Conservation (phyloP, 345 rosid species). For the Pistacia atlantica region DNA sequence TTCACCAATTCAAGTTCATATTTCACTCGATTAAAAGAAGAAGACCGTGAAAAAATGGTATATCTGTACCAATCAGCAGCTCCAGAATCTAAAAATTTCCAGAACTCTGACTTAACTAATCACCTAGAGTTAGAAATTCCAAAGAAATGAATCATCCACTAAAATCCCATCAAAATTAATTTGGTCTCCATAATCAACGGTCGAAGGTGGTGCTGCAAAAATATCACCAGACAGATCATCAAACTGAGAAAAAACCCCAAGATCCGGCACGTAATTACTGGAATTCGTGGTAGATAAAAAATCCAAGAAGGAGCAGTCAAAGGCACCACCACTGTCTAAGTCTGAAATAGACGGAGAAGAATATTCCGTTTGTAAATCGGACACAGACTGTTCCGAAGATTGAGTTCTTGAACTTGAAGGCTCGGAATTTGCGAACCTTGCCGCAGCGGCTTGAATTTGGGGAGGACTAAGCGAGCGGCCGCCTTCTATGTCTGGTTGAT, state of each 20-base stretch:
- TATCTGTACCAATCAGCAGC: not conserved
- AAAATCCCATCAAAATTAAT: conserved; percentile 29
- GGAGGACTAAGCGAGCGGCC: conserved; percentile 48
- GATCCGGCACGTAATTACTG: conserved; percentile 37
- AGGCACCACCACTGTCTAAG: conserved; percentile 28
- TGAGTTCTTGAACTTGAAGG: conserved; percentile 12
- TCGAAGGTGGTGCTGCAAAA: conserved; percentile 27
- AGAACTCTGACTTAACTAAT: not conserved
- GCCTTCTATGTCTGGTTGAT: conserved; percentile 59
- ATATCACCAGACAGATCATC: conserved; percentile 48
- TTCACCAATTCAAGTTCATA: not conserved
- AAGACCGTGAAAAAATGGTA: conserved; percentile 24
- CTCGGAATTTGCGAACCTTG: conserved; percentile 53
- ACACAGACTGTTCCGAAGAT: not conserved
- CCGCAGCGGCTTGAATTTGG: conserved; percentile 66
- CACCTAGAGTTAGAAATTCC: conserved; percentile 46
- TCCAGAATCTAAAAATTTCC: conserved; percentile 31
- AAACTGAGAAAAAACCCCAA: conserved; percentile 53
- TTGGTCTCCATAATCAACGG: conserved; percentile 39
- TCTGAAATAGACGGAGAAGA: conserved; percentile 43
- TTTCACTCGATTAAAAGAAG: not conserved
- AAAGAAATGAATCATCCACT: conserved; percentile 49
- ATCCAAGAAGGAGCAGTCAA: conserved; percentile 38
- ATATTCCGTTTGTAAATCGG: conserved; percentile 44
- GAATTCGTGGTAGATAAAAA: conserved; percentile 25